These are phyloP conservation scores for Viridothelium virens DNA, from an alignment of 495 filamentous ascomycete genomes.

Conservation along the genomic window DNA sequence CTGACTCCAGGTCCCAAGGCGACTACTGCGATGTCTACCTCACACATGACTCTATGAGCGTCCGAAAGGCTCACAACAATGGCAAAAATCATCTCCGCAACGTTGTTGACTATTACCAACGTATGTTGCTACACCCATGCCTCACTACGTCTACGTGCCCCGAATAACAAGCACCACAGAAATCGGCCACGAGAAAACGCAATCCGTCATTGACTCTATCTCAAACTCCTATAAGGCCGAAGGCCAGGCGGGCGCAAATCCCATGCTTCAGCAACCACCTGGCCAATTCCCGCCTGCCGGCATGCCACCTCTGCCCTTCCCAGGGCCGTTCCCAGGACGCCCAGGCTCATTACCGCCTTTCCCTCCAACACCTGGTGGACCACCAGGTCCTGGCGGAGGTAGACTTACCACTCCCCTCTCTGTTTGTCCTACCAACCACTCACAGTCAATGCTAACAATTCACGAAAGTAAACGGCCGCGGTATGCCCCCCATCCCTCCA, in stretches of 20 bases:
- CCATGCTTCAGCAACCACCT: constrained; percentile 61
- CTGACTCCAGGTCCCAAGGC: constrained; percentile 43
- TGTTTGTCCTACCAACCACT: not conserved
- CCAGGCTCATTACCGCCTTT: constrained; percentile 17
- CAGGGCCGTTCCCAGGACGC: not conserved
- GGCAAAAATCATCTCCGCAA: constrained; percentile 95
- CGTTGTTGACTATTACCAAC: constrained; percentile 97
- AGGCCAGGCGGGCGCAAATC: constrained; percentile 77
- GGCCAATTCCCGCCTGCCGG: constrained; percentile 28
- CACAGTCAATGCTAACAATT: constrained; percentile 11
- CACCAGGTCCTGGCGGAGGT: constrained; percentile 33
- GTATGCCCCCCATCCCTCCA: constrained; percentile 29
- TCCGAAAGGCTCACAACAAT: constrained; percentile 95
- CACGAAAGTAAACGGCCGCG: constrained; percentile 45
- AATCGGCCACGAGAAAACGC: constrained; percentile 97
- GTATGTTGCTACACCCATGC: constrained; percentile 43
- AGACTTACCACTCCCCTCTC: constrained; percentile 21
- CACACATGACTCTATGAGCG: constrained; percentile 99
- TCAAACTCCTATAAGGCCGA: constrained; percentile 90
- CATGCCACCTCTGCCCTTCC: constrained; percentile 18
- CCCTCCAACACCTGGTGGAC: constrained; percentile 20
- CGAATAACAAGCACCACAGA: constrained; percentile 45
- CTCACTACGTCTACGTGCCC: not conserved
- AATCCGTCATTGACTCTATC: constrained; percentile 95
- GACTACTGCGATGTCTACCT: constrained; percentile 99